Evolutionary conservation across 257 asterid genomes (phyloP), one percentile per base, ranked within the genome.

Genomic region (Ocimum tenuiflorum): DNA sequence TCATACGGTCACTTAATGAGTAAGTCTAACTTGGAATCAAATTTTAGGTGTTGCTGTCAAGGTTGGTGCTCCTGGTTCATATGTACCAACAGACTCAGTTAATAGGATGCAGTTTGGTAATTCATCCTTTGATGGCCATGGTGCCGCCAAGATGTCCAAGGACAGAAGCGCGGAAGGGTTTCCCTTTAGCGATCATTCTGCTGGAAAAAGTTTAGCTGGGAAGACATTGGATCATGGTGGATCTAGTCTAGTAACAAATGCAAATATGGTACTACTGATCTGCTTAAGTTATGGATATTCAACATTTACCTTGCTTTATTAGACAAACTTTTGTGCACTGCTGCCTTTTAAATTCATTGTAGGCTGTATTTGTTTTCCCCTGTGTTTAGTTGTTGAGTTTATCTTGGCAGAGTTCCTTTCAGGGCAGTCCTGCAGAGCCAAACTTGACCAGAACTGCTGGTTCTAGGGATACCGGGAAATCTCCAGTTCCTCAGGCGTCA

Each of bases 401-500:
- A 42, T 81, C 49, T 72, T 60, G 70, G 27, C 82, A 88, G 97
- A 91, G 85, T 62, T 69, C 76, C 53, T 51, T 68, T 58, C 67
- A 84, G 31, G 84, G 77, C 82, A 81, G 76, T 74, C 77, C 68
- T 66, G 64, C 86, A 18, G 96, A 90, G 38, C 48, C 83, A 62
- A 86, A 82, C 66, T 64, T 80, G 73, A 74, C 74, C 38, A 78
- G 85, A 73, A 71, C 79, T 71, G 75, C 70, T 56, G 76, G 78
- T 75, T 78, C 82, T 63, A 82, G 95, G 83, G 99, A 94, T 80
- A 49, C 85, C 36, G 99, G 97, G 73, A 90, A 86, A 79, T 82
- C 86, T 68, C 90, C 89, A 69, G 75, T 75, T 67, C 45, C 83
- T 63, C 96, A 81, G 83, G 73, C 82, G 69, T 65, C 91, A 45